Conservation (phyloP, 768 basidiomycete species). For the Lactarius indigo region DNA sequence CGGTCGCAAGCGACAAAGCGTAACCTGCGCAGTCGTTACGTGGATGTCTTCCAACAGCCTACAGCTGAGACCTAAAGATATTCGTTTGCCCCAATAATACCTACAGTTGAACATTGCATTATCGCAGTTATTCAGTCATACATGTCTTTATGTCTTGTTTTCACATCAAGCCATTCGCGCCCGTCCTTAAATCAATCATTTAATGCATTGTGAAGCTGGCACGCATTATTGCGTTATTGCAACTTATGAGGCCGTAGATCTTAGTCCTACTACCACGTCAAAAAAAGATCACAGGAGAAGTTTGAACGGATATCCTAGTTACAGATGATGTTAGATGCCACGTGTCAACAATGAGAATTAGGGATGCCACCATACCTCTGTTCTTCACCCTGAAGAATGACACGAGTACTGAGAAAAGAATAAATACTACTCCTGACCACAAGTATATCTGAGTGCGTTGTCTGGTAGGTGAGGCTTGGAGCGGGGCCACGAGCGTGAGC, state of each 20-base stretch:
- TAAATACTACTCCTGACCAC: slow-evolving; percentile 77
- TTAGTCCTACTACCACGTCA: slow-evolving; percentile 21
- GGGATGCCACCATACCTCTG: slow-evolving; percentile 46
- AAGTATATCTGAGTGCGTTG: slow-evolving; percentile 88
- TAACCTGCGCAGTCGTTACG: slow-evolving; percentile 78
- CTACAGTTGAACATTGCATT: slow-evolving; percentile 8
- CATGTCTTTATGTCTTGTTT: slow-evolving; percentile 7
- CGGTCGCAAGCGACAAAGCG: slow-evolving; percentile 69
- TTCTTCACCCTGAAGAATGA: slow-evolving; percentile 91
- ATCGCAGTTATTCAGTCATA: slow-evolving; percentile 2
- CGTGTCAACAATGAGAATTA: neutral
- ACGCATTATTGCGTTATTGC: slow-evolving; percentile 13
- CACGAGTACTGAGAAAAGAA: slow-evolving; percentile 83
- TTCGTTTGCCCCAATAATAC: neutral
- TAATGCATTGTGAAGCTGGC: slow-evolving; percentile 15
- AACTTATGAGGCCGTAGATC: slow-evolving; percentile 24
- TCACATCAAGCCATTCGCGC: neutral
- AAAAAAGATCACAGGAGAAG: slow-evolving; percentile 51
- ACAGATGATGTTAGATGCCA: slow-evolving; percentile 3
- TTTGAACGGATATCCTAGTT: slow-evolving; percentile 75
- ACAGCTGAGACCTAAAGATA: slow-evolving; percentile 7
- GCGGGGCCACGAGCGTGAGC: slow-evolving; percentile 77
- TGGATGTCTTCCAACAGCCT: slow-evolving; percentile 77
- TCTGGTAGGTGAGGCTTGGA: slow-evolving; percentile 62
- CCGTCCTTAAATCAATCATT: slow-evolving; percentile 9